These are phyloP conservation scores for Hamamelis virginiana DNA, from an alignment of 164 flowering plant genomes.

Conservation along the genomic window DNA sequence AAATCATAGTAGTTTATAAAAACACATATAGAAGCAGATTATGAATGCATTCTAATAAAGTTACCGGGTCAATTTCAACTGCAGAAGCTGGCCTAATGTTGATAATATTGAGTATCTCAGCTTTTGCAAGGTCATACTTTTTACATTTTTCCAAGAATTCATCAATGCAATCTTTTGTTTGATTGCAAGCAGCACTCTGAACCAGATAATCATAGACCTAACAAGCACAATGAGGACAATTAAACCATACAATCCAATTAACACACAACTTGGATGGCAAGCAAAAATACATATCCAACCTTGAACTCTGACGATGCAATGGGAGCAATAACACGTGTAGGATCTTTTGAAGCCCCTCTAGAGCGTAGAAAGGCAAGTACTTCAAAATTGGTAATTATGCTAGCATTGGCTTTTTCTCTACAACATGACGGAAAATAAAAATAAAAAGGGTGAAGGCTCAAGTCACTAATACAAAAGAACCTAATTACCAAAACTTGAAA, in stretches of 20 bases:
- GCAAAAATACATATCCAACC: constrained; percentile 30
- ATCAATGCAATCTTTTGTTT: constrained; percentile 51
- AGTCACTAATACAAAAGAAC: not conserved
- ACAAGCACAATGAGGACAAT: not conserved
- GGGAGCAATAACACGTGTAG: constrained; percentile 43
- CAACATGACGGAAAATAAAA: constrained; percentile 5
- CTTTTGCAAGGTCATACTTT: constrained; percentile 55
- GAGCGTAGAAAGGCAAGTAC: constrained; percentile 70
- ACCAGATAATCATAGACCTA: constrained; percentile 79
- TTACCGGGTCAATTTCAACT: constrained; percentile 51
- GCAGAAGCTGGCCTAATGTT: constrained; percentile 52
- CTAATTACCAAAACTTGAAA: too few species aligned
- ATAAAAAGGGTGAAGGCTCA: not conserved
- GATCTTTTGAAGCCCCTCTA: constrained; percentile 71
- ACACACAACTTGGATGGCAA: not conserved
- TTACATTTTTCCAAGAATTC: constrained; percentile 48
- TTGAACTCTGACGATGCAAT: constrained; percentile 62
- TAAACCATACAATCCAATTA: too few species aligned
- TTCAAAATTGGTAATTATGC: constrained; percentile 81
- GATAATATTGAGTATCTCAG: constrained; percentile 64
- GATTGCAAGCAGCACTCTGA: constrained; percentile 54
- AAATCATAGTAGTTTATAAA: not conserved
- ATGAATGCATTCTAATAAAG: not conserved
- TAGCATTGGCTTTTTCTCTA: constrained; percentile 56
- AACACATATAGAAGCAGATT: not conserved